Percentiles rank a stretch among this genome's conserved stretches.
Evolutionary conservation across 768 basidiomycete genomes (phyloP).

Genomic region (Phaffia tasmanica): DNA sequence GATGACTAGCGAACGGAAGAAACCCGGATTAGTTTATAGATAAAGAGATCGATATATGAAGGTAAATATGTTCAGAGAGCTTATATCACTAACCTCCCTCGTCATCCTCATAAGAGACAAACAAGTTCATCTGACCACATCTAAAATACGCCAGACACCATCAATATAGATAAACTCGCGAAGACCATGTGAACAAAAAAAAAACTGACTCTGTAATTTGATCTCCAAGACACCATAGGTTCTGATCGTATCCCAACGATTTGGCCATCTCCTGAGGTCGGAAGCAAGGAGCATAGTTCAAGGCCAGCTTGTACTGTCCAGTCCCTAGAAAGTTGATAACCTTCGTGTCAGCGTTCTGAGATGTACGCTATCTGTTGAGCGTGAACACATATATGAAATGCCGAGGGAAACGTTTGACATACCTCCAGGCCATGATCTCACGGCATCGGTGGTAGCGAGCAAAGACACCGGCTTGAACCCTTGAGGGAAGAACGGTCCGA

Average conservation of each 20-base stretch:
- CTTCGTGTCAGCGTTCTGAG: neutral
- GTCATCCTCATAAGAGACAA: constrained; percentile 12
- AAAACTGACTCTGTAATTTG: constrained; percentile 45
- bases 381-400: neutral
- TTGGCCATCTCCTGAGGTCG: constrained; percentile 25
- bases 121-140: constrained; percentile 52
- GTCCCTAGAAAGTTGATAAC: constrained; percentile 1
- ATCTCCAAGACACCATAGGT: constrained; percentile 47
- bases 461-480: constrained; percentile 29
- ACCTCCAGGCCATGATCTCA: constrained; percentile 80
- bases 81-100: constrained; percentile 3
- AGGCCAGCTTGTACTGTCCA: constrained; percentile 30
- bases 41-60: neutral
- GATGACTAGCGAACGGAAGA: neutral
- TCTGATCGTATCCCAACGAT: constrained; percentile 29
- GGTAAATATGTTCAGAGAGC: neutral
- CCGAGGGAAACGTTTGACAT: no score
- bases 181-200: neutral
- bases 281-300: constrained; percentile 30
- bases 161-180: no score
- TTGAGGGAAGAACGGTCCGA: constrained; percentile 31
- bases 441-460: constrained; percentile 56
- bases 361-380: no score
- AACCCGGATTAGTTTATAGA: neutral
- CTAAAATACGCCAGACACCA: neutral